Evolutionary conservation across 768 basidiomycete genomes (phyloP), one percentile per base, ranked within the genome.

Genomic region (Glaciozyma martinii): DNA sequence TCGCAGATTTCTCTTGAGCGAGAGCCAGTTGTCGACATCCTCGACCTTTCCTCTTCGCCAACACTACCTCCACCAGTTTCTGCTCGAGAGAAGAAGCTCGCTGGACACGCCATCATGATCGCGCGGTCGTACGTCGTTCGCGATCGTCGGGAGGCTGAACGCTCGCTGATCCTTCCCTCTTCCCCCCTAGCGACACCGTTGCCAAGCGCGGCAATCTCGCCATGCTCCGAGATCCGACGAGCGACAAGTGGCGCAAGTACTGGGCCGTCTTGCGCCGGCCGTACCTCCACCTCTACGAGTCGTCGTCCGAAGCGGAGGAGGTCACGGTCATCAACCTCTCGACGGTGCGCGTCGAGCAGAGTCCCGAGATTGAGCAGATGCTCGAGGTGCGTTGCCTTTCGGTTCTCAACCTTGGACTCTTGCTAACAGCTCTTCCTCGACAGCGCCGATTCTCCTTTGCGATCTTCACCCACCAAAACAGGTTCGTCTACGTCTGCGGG

Each of bases 211-310:
- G 94, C 15, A 79, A 86, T 73, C 78, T 98, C 58, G 78, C 86
- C 78, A 81, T 93, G 66, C 81, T 97, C 70, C 82, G 81, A 32
- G 86, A 98, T 75, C 89, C 92, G 16, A 83, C 82, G 50, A 84
- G 83, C 72, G 84, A 90, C 73, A 76, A 79, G 37, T 99, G 95
- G 95, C 83, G 84, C 72, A 84, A 82, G 74, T 80, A 85, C 61
- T 92, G 88, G 85, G 91, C 92, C 75, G 88, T 92, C 21, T 80
- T 98, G 15, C 83, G 85, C 75, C 83, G 94, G 71, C 94, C 94
- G 0, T 93, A 95, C 76, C 81, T 98, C 10, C 85, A 90, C 70
- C 79, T 95, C 60, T 95, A 92, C 77, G 80, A 82, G n/a, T 85
- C 85, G 68, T 87, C 88, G 9, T 86, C 85, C 69, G 90, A 95